A percentile compares a stretch with the other conserved stretches of the same genome.
Evolutionary conservation across 306 rosid species (phyloP).

Genomic region (Chamaecrista fasciculata): DNA sequence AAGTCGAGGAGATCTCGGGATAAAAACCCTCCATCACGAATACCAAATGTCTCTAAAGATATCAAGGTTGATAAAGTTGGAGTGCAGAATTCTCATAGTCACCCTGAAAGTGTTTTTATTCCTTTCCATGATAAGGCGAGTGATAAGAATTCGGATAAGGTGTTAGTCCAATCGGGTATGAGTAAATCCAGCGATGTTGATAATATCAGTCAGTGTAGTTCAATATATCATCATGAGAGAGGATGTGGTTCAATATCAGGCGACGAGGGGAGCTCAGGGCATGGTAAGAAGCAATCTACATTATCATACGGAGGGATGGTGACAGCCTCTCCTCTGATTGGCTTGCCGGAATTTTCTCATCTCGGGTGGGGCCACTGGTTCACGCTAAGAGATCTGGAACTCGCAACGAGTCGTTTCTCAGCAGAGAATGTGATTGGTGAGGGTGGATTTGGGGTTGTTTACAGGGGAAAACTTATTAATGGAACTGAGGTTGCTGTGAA

Average conservation of each 20-base stretch:
- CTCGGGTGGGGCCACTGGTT: constrained; percentile 99
- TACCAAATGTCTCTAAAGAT: constrained; percentile 80
- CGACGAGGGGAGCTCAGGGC: constrained; percentile 88
- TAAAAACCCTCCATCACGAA: constrained; percentile 54
- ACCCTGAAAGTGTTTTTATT: constrained; percentile 46
- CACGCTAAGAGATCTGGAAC: constrained; percentile 90
- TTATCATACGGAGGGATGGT: constrained; percentile 54
- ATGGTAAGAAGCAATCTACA: constrained; percentile 51
- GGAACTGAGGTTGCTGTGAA: constrained; percentile 96
- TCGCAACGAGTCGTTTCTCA: constrained; percentile 69
- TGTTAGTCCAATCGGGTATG: constrained; percentile 52
- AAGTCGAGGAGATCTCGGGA: constrained; percentile 66
- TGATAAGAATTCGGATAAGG: constrained; percentile 64
- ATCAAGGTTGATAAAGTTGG: constrained; percentile 76
- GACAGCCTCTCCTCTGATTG: constrained; percentile 80
- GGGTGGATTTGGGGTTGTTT: constrained; percentile 98
- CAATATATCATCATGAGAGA: constrained; percentile 74
- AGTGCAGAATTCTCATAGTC: constrained; percentile 52
- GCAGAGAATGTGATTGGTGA: constrained; percentile 79
- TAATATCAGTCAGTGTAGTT: constrained; percentile 77
- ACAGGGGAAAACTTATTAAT: constrained; percentile 73
- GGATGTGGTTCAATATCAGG: constrained; percentile 72
- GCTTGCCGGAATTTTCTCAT: constrained; percentile 93
- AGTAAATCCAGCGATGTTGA: constrained; percentile 74
- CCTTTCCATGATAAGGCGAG: constrained; percentile 51